Conservation (phyloP, 78 protist species). For the Dictyostelium intermedium region DNA sequence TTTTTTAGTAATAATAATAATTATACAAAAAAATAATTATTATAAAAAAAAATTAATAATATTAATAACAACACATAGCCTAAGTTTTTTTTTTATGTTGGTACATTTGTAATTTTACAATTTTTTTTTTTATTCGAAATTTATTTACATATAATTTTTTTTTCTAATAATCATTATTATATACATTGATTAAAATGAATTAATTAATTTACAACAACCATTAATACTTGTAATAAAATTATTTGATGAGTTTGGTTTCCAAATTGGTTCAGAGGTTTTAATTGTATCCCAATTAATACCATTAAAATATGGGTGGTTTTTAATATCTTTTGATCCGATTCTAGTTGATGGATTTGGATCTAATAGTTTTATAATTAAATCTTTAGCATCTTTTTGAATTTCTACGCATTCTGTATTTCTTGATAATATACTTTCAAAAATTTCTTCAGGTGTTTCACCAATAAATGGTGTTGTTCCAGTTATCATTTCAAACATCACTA, state of each 20-base stretch:
- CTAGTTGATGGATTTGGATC: conserved; percentile 40
- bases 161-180: neutral
- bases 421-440: conserved; percentile 64
- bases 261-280: neutral
- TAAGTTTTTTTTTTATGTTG: too few species aligned
- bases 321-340: conserved; percentile 64
- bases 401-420: conserved; percentile 24
- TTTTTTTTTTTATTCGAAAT: neutral
- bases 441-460: conserved; percentile 84
- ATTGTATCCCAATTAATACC: conserved; percentile 71
- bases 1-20: too few species aligned
- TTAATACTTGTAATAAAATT: neutral
- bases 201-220: neutral
- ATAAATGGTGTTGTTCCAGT: conserved; percentile 84
- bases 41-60: too few species aligned
- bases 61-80: too few species aligned
- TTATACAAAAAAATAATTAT: too few species aligned
- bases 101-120: neutral
- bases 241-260: neutral
- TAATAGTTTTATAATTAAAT: conserved; percentile 49
- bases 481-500: conserved; percentile 91
- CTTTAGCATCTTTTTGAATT: conserved; percentile 54
- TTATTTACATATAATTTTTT: neutral
- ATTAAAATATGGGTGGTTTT: conserved; percentile 71
- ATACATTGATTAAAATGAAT: neutral